A percentile compares a stretch with the other conserved stretches of the same genome.
Conservation (phyloP, 208 protist genomes). For the Angomonas deanei region DNA sequence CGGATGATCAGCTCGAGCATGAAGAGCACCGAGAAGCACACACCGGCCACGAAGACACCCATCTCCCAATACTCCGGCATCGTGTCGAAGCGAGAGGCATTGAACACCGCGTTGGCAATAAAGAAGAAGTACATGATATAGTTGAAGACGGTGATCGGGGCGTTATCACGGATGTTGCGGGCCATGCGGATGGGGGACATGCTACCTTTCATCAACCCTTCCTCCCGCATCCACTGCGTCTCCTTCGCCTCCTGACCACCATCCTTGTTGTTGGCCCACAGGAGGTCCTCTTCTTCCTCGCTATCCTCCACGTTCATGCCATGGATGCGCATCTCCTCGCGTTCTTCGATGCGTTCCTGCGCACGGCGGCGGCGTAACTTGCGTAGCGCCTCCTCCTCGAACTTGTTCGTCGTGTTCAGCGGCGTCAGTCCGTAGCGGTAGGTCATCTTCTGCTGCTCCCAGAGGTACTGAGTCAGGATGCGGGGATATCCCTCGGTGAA, state of each 20-base stretch:
- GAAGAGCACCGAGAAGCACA: slow-evolving; percentile 81
- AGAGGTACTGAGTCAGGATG: slow-evolving; percentile 87
- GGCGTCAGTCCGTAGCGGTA: slow-evolving; percentile 65
- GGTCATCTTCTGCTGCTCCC: slow-evolving; percentile 75
- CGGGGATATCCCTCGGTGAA: slow-evolving; percentile 86
- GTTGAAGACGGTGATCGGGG: slow-evolving; percentile 71
- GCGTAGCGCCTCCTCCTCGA: slow-evolving; percentile 67
- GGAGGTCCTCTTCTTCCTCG: slow-evolving; percentile 26
- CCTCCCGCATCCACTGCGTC: slow-evolving; percentile 36
- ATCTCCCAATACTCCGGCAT: slow-evolving; percentile 79
- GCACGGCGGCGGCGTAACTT: slow-evolving; percentile 49
- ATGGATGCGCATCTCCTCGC: slow-evolving; percentile 26
- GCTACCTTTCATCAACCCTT: slow-evolving; percentile 35
- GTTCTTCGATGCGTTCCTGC: slow-evolving; percentile 33
- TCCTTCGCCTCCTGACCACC: slow-evolving; percentile 10
- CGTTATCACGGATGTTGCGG: slow-evolving; percentile 79
- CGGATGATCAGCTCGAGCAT: slow-evolving; percentile 81
- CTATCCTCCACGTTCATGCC: slow-evolving; percentile 29
- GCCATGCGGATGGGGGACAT: slow-evolving; percentile 81
- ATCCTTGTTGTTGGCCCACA: slow-evolving; percentile 7
- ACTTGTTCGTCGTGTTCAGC: slow-evolving; percentile 75
- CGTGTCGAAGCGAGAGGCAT: slow-evolving; percentile 75
- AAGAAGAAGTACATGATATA: slow-evolving; percentile 73
- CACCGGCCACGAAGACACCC: slow-evolving; percentile 54
- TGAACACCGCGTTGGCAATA: slow-evolving; percentile 84